These are phyloP conservation scores for Crithidia expoeki DNA, from an alignment of 208 protist genomes.

Conservation along the genomic window DNA sequence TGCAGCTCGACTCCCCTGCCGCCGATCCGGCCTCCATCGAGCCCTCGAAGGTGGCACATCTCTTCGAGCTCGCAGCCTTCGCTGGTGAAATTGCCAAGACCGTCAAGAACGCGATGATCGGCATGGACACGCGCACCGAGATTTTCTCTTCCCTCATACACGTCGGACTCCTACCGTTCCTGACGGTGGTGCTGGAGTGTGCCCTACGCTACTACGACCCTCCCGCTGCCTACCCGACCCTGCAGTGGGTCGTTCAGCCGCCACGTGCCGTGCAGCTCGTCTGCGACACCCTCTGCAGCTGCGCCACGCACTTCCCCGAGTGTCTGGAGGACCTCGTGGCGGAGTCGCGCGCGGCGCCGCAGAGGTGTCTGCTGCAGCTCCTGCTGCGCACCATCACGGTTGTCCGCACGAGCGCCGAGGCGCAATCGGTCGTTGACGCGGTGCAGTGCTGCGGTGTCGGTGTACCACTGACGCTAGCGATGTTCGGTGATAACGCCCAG, in stretches of 20 bases:
- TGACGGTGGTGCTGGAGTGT: slow-evolving; percentile 30
- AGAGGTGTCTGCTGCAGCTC: slow-evolving; percentile 40
- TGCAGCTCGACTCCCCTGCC: slow-evolving; percentile 9
- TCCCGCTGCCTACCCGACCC: not conserved
- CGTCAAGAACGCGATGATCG: slow-evolving; percentile 63
- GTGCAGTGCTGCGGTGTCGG: slow-evolving; percentile 35
- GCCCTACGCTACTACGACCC: slow-evolving; percentile 32
- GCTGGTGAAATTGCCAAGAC: slow-evolving; percentile 69
- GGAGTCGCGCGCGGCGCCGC: slow-evolving; percentile 15
- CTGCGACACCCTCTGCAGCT: slow-evolving; percentile 32
- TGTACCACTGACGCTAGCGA: slow-evolving; percentile 29
- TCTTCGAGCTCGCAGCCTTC: slow-evolving; percentile 65
- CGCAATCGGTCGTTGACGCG: slow-evolving; percentile 52
- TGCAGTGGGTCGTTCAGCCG: slow-evolving; percentile 19
- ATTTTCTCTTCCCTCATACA: slow-evolving; percentile 56
- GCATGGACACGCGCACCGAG: slow-evolving; percentile 49
- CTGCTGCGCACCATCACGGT: slow-evolving; percentile 46
- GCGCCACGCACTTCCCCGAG: slow-evolving; percentile 20
- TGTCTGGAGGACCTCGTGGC: slow-evolving; percentile 20
- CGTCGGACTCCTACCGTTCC: slow-evolving; percentile 45
- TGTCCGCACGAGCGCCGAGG: slow-evolving; percentile 35
- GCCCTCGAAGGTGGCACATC: slow-evolving; percentile 19
- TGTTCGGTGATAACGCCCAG: slow-evolving; percentile 27
- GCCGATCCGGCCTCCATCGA: slow-evolving; percentile 12
- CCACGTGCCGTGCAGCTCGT: slow-evolving; percentile 29